phyloP scores from a whole-genome alignment of 768 basidiomycete genomes.

The Lepiota brunneoincarnata region DNA sequence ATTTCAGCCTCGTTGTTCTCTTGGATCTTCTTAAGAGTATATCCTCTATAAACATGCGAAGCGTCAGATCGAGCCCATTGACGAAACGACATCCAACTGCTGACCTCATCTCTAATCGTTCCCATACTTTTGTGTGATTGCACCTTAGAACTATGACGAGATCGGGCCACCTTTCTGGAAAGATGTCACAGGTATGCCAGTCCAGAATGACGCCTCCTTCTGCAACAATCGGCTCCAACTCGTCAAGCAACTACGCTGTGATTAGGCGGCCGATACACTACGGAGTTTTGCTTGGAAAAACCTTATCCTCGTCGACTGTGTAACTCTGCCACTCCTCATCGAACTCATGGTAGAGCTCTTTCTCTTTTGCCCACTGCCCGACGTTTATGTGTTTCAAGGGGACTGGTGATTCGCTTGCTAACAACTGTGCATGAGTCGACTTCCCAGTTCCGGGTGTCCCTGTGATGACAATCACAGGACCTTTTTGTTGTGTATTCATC shows the following conservation, averaged over 20 bases:
- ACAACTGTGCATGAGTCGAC: constrained; percentile 86
- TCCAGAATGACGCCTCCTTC: constrained; percentile 84
- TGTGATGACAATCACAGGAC: constrained; percentile 79
- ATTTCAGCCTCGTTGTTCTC: constrained; percentile 99
- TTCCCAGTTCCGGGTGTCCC: constrained; percentile 97
- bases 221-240: constrained; percentile 70
- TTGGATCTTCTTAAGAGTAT: constrained; percentile 90
- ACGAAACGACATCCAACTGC: constrained; percentile 17
- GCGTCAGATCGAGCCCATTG: constrained; percentile 3
- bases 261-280: constrained; percentile 11
- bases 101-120: constrained; percentile 86
- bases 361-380: constrained; percentile 85
- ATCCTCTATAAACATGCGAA: constrained; percentile 52
- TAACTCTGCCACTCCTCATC: constrained; percentile 96
- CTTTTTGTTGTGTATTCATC: constrained; percentile 20
- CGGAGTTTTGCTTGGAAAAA: constrained; percentile 25
- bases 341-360: constrained; percentile 75
- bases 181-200: constrained; percentile 93
- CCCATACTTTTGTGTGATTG: constrained; percentile 85
- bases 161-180: constrained; percentile 96
- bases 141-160: constrained; percentile 91
- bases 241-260: constrained; percentile 71
- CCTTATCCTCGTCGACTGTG: constrained; percentile 95
- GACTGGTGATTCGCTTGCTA: constrained; percentile 67
- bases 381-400: constrained; percentile 84